Evolutionary conservation across 805 yeast genomes (phyloP).

Genomic region (Diddensiella caesifluorescens): DNA sequence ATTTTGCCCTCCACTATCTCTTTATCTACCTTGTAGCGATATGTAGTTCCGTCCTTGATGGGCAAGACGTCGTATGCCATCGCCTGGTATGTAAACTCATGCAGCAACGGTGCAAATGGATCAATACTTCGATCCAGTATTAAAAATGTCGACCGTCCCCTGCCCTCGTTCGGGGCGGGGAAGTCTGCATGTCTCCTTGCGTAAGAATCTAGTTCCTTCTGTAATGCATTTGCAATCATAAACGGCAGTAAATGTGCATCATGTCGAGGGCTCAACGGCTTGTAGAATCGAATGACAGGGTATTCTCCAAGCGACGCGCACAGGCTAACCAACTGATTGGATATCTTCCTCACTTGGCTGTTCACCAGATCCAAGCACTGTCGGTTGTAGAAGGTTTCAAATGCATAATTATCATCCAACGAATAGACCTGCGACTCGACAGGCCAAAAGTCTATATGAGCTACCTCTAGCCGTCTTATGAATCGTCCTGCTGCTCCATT

Average conservation of each 20-base stretch:
- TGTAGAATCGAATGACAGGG: slow-evolving; percentile 75
- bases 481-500: slow-evolving; percentile 26
- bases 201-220: slow-evolving; percentile 65
- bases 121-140: slow-evolving; percentile 84
- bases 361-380: slow-evolving; percentile 58
- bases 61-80: slow-evolving; percentile 73
- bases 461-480: slow-evolving; percentile 34
- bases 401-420: slow-evolving; percentile 52
- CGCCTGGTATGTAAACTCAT: slow-evolving; percentile 88
- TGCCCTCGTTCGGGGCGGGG: slow-evolving; percentile 40
- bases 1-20: slow-evolving; percentile 45
- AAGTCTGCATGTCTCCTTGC: slow-evolving; percentile 63
- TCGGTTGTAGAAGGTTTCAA: slow-evolving; percentile 67
- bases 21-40: slow-evolving; percentile 47
- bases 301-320: slow-evolving; percentile 82
- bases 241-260: slow-evolving; percentile 58
- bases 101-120: slow-evolving; percentile 74
- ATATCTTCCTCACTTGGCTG: slow-evolving; percentile 52
- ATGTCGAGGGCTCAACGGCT: slow-evolving; percentile 47
- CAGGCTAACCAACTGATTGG: slow-evolving; percentile 59
- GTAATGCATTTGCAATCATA: slow-evolving; percentile 68
- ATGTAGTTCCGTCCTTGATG: slow-evolving; percentile 41
- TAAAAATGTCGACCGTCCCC: slow-evolving; percentile 68
- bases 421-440: slow-evolving; percentile 67
- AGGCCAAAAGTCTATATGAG: slow-evolving; percentile 53